These are phyloP conservation scores for Emergomyces orientalis DNA, from an alignment of 2,329 filamentous ascomycete species.

Conservation along the genomic window DNA sequence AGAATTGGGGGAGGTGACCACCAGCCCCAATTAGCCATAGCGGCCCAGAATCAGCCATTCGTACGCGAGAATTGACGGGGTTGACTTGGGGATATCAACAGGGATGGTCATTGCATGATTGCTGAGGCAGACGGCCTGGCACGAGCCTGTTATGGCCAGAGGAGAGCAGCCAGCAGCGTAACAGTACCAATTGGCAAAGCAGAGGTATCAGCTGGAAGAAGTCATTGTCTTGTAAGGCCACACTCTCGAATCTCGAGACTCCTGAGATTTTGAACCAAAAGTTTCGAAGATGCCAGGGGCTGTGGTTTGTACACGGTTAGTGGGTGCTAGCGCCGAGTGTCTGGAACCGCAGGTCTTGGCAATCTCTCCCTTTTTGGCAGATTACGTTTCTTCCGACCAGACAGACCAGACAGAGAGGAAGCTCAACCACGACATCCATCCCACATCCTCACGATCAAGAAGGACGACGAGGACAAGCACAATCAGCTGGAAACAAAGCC, in stretches of 20 bases:
- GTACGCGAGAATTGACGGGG: neutral
- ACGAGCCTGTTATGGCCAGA: neutral
- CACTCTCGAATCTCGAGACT: too few relatives aligned
- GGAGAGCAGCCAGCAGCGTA: neutral
- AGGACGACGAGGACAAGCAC: neutral
- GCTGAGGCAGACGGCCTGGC: neutral
- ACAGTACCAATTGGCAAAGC: neutral
- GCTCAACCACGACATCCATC: neutral
- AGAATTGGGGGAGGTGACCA: neutral
- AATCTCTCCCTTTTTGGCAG: neutral
- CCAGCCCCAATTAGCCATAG: neutral
- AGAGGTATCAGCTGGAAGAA: neutral
- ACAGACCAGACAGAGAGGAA: neutral
- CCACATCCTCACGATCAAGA: neutral
- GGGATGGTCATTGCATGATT: neutral
- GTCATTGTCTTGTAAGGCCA: too few relatives aligned
- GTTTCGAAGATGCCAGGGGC: too few relatives aligned
- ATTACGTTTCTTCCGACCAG: neutral
- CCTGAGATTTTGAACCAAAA: too few relatives aligned
- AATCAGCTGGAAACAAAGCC: neutral
- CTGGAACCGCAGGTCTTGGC: neutral
- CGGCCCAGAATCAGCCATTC: neutral
- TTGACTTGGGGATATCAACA: neutral
- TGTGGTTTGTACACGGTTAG: neutral
- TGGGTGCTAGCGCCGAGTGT: neutral